Base-by-base conservation (phyloP, 495 filamentous ascomycete species). In the Cairneyella variabilis region DNA sequence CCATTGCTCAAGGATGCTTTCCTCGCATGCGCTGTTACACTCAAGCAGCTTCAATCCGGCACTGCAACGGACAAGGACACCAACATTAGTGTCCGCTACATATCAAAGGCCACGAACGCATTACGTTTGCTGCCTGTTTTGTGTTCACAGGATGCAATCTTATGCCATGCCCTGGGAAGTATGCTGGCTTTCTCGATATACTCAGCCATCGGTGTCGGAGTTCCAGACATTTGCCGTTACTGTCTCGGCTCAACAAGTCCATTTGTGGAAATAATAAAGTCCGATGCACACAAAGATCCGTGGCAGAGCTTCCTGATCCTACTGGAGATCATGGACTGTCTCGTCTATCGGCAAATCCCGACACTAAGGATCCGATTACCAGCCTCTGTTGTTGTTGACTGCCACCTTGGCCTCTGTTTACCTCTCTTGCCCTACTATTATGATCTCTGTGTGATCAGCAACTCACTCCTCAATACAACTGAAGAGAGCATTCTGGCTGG, bases 391-490 rank as follows among this genome's bases (percentile, higher is more conserved):
- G 43, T 42, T 43, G 58, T 54, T 14, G 58, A 64, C 48, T 50
- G 58, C 17, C 54, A 55, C 28, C 53, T 61, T 42, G 61, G 58
- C 28, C 41, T 63, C 39, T 61, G 57, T 28, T 42, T 56, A 37
- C 51, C 58, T 28, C 22, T 64, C 30, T 48, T 64, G 12, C 60
- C 60, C 23, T 50, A 56, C 26, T 60, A 56, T 40, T 43, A 63
- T 45, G 60, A 63, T 42, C 53, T 63, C 20, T 63, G 60, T 48
- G 46, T 49, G 16, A 41, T 63, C 28, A 56, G 60, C 57, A 27
- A 57, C 47, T 45, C 36, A 2, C 18, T 57, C 16, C 21, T 34
- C n/a, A 26, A 42, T 39, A 36, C 9, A 2, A 44, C 38, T 17
- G 50, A 53, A n/a, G 18, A 25, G 10, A 36, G 50, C 25, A 18